phyloP scores from a whole-genome alignment of 495 filamentous ascomycete species.

The Hypomontagnella monticulosa region DNA sequence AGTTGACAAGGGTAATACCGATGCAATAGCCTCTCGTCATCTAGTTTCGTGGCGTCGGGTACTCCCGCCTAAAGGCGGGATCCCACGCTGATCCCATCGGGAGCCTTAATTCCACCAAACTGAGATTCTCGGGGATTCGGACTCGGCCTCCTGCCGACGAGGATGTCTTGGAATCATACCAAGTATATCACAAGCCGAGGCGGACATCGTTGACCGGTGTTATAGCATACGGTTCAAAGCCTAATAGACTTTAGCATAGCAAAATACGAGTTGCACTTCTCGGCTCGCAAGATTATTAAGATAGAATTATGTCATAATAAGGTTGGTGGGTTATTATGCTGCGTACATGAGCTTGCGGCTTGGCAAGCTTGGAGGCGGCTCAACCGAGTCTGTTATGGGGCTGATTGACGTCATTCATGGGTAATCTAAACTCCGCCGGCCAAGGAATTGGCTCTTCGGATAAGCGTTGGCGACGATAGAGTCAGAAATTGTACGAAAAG shows the following conservation, averaged over 20 bases:
- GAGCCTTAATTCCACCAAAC: not conserved
- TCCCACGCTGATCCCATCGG: constrained; percentile 14
- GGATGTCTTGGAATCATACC: not conserved
- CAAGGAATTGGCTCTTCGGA: not conserved
- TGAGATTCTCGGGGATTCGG: too few relatives aligned
- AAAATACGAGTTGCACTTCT: not conserved
- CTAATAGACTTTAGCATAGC: too few relatives aligned
- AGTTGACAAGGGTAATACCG: too few relatives aligned
- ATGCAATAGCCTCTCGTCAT: not conserved
- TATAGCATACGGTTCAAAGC: too few relatives aligned
- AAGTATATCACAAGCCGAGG: constrained; percentile 12
- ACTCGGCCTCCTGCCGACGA: not conserved
- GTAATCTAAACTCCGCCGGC: constrained; percentile 7
- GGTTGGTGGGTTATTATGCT: not conserved
- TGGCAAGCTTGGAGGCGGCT: not conserved
- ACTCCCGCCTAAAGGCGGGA: constrained; percentile 19
- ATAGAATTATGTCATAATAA: constrained; percentile 7
- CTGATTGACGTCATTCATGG: constrained; percentile 31
- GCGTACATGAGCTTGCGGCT: not conserved
- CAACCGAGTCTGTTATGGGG: too few relatives aligned
- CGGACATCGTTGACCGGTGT: constrained; percentile 7
- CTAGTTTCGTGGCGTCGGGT: constrained; percentile 15
- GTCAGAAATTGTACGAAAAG: constrained; percentile 14
- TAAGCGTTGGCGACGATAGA: constrained; percentile 23
- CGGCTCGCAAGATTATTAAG: not conserved